Percentiles rank a stretch among this genome's conserved stretches.
phyloP scores from a whole-genome alignment of 306 rosid species.

The Prunus campanulata region DNA sequence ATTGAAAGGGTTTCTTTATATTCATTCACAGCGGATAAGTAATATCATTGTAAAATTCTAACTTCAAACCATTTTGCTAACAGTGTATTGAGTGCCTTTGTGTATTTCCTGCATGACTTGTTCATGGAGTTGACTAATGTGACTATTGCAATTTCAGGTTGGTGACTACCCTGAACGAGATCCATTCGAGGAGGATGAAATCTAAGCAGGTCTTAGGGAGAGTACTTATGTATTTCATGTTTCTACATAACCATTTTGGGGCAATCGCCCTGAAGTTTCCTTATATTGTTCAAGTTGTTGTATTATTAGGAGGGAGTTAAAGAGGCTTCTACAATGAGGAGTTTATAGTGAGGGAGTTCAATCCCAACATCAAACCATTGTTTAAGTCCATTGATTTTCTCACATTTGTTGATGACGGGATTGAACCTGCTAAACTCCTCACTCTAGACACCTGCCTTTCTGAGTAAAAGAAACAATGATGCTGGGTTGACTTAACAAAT shows the following conservation, averaged over 20 bases:
- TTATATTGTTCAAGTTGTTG: background rate
- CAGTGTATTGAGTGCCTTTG: background rate
- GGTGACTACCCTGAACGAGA: slow-evolving; percentile 91
- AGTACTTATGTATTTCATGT: background rate
- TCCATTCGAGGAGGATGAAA: slow-evolving; percentile 83
- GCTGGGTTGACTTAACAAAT: too few species aligned
- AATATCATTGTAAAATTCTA: too few species aligned
- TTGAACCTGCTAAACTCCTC: too few species aligned
- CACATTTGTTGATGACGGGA: too few species aligned
- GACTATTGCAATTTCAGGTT: slow-evolving; percentile 46
- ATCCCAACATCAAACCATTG: too few species aligned
- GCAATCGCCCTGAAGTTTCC: background rate
- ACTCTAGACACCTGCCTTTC: too few species aligned
- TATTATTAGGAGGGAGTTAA: background rate
- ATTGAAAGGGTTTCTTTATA: background rate
- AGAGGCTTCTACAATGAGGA: background rate
- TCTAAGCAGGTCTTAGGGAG: slow-evolving; percentile 36
- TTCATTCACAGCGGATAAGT: too few species aligned
- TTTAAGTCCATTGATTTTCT: too few species aligned
- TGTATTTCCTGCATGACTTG: background rate
- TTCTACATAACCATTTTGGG: background rate
- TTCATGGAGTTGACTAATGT: background rate
- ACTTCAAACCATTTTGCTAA: too few species aligned
- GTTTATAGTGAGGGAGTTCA: too few species aligned
- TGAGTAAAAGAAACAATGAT: too few species aligned